Evolutionary conservation across 805 yeast species (phyloP).

Genomic region (Myxozyma geophila): DNA sequence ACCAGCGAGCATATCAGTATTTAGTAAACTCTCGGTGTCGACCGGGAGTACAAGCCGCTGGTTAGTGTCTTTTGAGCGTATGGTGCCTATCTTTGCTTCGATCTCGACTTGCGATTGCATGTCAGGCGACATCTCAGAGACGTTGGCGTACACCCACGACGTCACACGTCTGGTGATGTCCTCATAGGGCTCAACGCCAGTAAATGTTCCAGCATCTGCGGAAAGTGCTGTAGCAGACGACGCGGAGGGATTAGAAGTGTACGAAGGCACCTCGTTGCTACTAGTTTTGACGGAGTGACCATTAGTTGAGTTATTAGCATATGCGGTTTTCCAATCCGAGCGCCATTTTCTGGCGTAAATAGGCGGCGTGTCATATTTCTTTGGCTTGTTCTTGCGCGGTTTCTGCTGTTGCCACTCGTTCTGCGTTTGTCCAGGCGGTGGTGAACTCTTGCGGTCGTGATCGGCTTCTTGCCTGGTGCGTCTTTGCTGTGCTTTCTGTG

Average conservation of each 20-base stretch:
- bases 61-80: conserved; percentile 18
- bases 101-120: conserved; percentile 42
- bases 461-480: not conserved
- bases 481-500: not conserved
- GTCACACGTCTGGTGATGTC: conserved; percentile 76
- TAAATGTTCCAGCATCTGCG: conserved; percentile 50
- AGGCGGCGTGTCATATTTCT: conserved; percentile 68
- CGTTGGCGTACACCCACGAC: conserved; percentile 83
- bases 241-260: conserved; percentile 14
- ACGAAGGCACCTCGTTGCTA: not conserved
- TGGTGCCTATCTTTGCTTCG: conserved; percentile 35
- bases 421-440: not conserved
- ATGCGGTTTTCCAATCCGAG: conserved; percentile 45
- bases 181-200: conserved; percentile 73
- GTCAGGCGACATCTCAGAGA: conserved; percentile 48
- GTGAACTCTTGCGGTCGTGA: not conserved
- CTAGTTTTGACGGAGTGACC: not conserved
- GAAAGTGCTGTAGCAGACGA: conserved; percentile 38
- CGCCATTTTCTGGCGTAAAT: conserved; percentile 80
- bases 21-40: conserved; percentile 33
- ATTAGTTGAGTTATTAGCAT: not conserved
- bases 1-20: conserved; percentile 34
- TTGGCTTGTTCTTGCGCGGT: conserved; percentile 53
- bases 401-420: conserved; percentile 3
- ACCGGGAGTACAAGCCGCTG: conserved; percentile 32